Percentiles rank a stretch among this genome's conserved stretches.
These are phyloP conservation scores for Cercospora sp. DNA, from an alignment of 2,329 filamentous ascomycete species.

Conservation along the genomic window DNA sequence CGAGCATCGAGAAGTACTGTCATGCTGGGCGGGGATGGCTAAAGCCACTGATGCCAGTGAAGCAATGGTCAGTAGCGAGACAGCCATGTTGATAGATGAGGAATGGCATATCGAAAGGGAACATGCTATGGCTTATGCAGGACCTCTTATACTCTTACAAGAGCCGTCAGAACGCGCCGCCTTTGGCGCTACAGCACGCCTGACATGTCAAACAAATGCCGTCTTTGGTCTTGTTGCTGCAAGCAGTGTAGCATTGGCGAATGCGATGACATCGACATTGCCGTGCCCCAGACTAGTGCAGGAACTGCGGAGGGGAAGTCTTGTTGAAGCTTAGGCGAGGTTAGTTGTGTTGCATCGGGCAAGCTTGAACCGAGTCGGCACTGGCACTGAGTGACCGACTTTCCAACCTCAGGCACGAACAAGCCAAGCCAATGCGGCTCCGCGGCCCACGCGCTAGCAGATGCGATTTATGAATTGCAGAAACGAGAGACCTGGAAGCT, in stretches of 20 bases:
- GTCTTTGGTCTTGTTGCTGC: background rate
- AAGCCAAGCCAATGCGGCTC: constrained; percentile 10
- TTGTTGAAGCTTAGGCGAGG: constrained; percentile 11
- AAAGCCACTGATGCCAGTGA: background rate
- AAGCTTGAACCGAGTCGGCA: background rate
- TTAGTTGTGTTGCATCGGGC: background rate
- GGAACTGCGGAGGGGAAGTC: constrained; percentile 11
- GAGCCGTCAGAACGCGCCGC: background rate
- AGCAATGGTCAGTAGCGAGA: background rate
- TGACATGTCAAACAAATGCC: background rate
- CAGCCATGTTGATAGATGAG: background rate
- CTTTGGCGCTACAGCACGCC: background rate
- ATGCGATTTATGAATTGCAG: constrained; percentile 13
- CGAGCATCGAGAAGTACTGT: background rate
- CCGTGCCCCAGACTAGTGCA: constrained; percentile 3
- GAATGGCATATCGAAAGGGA: background rate
- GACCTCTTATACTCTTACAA: background rate
- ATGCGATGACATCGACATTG: background rate
- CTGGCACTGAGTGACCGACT: background rate
- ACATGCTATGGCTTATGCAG: background rate
- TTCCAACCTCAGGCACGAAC: background rate
- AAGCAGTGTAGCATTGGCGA: background rate
- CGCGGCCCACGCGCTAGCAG: constrained; percentile 12
- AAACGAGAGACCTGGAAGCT: background rate
- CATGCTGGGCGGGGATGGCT: background rate